phyloP scores from a whole-genome alignment of 2,329 filamentous ascomycete genomes.

The Hymenoscyphus linearis region DNA sequence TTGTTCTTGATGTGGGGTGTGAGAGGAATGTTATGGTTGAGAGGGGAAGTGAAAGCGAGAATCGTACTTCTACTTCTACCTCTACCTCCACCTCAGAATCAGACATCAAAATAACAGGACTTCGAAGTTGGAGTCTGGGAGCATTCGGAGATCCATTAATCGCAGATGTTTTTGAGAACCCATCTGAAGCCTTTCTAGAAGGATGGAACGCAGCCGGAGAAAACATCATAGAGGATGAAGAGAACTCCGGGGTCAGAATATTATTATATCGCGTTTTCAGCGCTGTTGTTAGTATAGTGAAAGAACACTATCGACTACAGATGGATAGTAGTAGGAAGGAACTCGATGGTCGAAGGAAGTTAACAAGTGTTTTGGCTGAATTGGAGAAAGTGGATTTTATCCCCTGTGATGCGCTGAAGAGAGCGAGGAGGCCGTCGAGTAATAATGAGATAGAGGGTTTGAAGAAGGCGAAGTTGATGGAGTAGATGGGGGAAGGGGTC shows the following conservation, averaged over 20 bases:
- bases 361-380: conserved; percentile 42
- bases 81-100: too few species aligned
- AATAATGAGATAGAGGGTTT: conserved; percentile 5
- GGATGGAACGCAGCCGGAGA: conserved; percentile 36
- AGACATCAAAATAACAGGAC: conserved; percentile 38
- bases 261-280: conserved; percentile 56
- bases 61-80: conserved; percentile 6
- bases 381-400: conserved; percentile 36
- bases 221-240: conserved; percentile 39
- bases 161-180: conserved; percentile 42
- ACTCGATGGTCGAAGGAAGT: conserved; percentile 46
- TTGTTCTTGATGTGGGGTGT: conserved; percentile 48
- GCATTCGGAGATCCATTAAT: conserved; percentile 57
- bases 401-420: conserved; percentile 20
- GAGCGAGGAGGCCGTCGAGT: conserved; percentile 19
- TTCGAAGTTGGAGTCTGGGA: conserved; percentile 55
- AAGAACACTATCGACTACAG: conserved; percentile 49
- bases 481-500: conserved; percentile 5
- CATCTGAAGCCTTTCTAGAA: conserved; percentile 41
- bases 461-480: conserved; percentile 22
- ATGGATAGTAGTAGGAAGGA: conserved; percentile 45
- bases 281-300: conserved; percentile 46
- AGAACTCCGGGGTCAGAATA: conserved; percentile 42
- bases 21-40: conserved; percentile 46
- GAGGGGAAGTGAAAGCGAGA: conserved; percentile 12